Conservation (phyloP, 768 basidiomycete species). For the Lactifluus volemus region DNA sequence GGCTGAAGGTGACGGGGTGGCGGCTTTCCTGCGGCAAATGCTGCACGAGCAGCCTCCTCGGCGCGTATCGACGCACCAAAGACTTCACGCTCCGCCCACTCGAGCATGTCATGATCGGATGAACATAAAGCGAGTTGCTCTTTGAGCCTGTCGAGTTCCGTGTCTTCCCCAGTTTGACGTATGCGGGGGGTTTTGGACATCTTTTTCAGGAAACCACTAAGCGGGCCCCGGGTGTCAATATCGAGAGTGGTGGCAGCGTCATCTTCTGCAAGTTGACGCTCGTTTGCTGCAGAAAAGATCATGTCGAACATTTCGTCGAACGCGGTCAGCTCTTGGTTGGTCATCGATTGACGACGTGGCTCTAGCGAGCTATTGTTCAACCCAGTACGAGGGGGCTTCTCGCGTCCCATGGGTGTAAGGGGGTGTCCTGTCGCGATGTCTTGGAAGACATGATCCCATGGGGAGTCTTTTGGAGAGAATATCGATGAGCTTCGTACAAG, state of each 20-base stretch:
- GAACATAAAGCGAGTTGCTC: slow-evolving; percentile 64
- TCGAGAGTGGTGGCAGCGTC: neutral
- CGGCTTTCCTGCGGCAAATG: slow-evolving; percentile 25
- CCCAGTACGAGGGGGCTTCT: neutral
- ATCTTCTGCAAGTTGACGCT: slow-evolving; percentile 23
- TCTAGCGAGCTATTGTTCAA: slow-evolving; percentile 2
- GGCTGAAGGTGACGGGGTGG: slow-evolving; percentile 35
- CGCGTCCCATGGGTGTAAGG: slow-evolving; percentile 10
- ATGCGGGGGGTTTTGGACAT: slow-evolving; percentile 39
- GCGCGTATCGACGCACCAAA: slow-evolving; percentile 51
- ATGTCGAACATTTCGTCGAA: slow-evolving; percentile 70
- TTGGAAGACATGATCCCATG: slow-evolving; percentile 49
- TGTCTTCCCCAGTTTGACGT: slow-evolving; percentile 14
- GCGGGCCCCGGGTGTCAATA: slow-evolving; percentile 14
- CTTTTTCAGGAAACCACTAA: slow-evolving; percentile 40
- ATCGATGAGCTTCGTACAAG: slow-evolving; percentile 19
- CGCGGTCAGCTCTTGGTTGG: slow-evolving; percentile 52
- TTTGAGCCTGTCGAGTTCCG: slow-evolving; percentile 57
- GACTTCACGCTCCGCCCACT: slow-evolving; percentile 63
- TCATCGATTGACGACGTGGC: slow-evolving; percentile 49
- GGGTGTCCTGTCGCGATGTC: slow-evolving; percentile 30
- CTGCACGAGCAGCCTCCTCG: slow-evolving; percentile 38
- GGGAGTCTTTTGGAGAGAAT: slow-evolving; percentile 25
- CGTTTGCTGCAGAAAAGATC: slow-evolving; percentile 46
- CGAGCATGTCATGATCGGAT: slow-evolving; percentile 60